These are phyloP conservation scores for Seminavis robusta DNA, from an alignment of 108 stramenopile genomes.

Conservation along the genomic window DNA sequence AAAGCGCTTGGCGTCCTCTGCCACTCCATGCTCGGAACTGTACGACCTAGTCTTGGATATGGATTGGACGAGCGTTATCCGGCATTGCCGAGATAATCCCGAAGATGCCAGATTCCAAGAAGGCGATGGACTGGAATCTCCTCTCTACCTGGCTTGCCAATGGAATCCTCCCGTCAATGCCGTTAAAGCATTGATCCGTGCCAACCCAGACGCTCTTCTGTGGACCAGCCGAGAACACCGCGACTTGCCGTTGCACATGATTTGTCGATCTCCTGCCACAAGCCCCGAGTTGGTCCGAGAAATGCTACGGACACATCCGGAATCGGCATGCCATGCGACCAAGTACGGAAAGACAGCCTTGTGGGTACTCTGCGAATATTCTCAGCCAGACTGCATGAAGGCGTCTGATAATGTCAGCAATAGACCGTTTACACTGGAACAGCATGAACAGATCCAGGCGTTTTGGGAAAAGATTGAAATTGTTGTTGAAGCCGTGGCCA, in stretches of 20 bases:
- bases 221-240: slow-evolving; percentile 7
- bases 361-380: no score
- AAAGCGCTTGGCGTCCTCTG: no score
- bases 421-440: no score
- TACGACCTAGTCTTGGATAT: no score
- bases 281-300: background rate
- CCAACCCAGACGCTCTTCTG: slow-evolving; percentile 10
- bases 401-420: no score
- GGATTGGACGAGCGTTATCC: no score
- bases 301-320: background rate
- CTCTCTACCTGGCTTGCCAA: slow-evolving; percentile 25
- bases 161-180: slow-evolving; percentile 23
- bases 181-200: slow-evolving; percentile 16
- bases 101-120: slow-evolving; percentile 21
- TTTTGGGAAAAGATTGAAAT: slow-evolving; percentile 30
- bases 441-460: no score
- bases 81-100: no score
- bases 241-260: slow-evolving; percentile 34
- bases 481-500: slow-evolving; percentile 24
- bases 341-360: slow-evolving; percentile 16
- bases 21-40: no score
- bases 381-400: no score
- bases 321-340: slow-evolving; percentile 1
- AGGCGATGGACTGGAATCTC: slow-evolving; percentile 24
- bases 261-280: slow-evolving; percentile 22